Evolutionary conservation across 2,329 filamentous ascomycete species (phyloP).

Genomic region (Teratosphaeriaceae sp.): DNA sequence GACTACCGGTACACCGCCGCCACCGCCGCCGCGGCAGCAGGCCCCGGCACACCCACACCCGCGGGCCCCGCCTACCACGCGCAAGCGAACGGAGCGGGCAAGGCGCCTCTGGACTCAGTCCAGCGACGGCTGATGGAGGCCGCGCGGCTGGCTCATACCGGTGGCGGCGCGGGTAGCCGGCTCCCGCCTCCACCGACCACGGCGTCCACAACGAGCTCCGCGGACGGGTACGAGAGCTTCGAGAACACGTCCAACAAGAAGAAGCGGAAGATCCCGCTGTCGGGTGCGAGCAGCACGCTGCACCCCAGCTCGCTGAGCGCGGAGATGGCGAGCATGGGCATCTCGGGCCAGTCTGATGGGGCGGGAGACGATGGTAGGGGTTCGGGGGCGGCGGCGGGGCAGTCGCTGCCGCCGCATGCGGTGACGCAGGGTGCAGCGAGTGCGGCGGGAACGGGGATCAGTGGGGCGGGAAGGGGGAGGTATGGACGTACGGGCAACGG

Average conservation of each 20-base stretch:
- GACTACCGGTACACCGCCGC: conserved; percentile 35
- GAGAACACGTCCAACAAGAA: conserved; percentile 99
- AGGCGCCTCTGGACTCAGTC: conserved; percentile 25
- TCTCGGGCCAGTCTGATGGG: conserved; percentile 37
- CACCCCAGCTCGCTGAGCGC: conserved; percentile 49
- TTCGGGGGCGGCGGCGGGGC: conserved; percentile 27
- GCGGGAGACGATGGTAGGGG: conserved; percentile 38
- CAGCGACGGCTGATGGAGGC: conserved; percentile 30
- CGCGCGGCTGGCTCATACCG: conserved; percentile 21
- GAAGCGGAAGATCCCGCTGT: conserved; percentile 94
- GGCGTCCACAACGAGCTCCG: conserved; percentile 55
- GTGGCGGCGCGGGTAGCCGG: conserved; percentile 12
- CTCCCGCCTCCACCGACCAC: conserved; percentile 25
- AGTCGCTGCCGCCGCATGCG: conserved; percentile 47
- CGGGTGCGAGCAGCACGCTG: conserved; percentile 43
- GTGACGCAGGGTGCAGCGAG: conserved; percentile 5
- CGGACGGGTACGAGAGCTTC: conserved; percentile 92
- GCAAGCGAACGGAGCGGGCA: conserved; percentile 16
- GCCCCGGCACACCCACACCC: conserved; percentile 2
- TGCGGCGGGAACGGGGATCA: conserved; percentile 58
- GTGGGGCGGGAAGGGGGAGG: conserved; percentile 76
- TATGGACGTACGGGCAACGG: conserved; percentile 55
- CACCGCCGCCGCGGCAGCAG: conserved; percentile 23
- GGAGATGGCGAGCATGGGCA: conserved; percentile 59
- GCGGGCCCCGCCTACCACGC: background rate